These are phyloP conservation scores for Spinellus fusiger DNA, from an alignment of 192 early-diverging fungal species.

Conservation along the genomic window DNA sequence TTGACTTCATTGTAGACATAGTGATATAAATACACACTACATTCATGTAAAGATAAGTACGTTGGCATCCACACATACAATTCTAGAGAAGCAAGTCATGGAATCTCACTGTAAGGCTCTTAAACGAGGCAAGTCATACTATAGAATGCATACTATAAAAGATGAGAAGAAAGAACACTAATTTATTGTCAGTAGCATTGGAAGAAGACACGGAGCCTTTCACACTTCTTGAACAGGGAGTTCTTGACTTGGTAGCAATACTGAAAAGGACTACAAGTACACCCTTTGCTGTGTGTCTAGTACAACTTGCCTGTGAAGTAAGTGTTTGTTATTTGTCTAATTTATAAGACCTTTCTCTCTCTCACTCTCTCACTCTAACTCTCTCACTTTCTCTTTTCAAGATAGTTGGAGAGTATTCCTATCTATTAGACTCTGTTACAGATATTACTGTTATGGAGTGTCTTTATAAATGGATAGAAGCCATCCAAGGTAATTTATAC, in stretches of 20 bases:
- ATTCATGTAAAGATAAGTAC: neutral
- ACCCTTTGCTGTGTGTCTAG: neutral
- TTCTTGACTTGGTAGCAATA: neutral
- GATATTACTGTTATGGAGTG: slow-evolving; percentile 18
- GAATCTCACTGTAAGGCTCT: neutral
- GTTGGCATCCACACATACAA: neutral
- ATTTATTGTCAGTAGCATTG: too few species aligned
- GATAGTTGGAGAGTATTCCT: slow-evolving; percentile 20
- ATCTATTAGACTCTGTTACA: slow-evolving; percentile 4
- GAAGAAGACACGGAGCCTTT: neutral
- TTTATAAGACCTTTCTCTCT: too few species aligned
- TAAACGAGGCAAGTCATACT: neutral
- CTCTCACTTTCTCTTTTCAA: neutral
- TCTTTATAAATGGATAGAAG: slow-evolving; percentile 12
- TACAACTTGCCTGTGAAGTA: neutral
- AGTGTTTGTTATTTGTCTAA: too few species aligned
- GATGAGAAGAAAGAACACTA: neutral
- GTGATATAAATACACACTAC: neutral
- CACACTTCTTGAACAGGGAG: neutral
- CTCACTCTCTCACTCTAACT: too few species aligned
- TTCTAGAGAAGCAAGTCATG: neutral
- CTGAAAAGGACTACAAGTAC: neutral
- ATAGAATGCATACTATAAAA: neutral
- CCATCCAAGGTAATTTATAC: slow-evolving; percentile 20
- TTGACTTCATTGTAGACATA: neutral